phyloP scores from a whole-genome alignment of 441 rosid genomes.

The Isatis lusitanica region DNA sequence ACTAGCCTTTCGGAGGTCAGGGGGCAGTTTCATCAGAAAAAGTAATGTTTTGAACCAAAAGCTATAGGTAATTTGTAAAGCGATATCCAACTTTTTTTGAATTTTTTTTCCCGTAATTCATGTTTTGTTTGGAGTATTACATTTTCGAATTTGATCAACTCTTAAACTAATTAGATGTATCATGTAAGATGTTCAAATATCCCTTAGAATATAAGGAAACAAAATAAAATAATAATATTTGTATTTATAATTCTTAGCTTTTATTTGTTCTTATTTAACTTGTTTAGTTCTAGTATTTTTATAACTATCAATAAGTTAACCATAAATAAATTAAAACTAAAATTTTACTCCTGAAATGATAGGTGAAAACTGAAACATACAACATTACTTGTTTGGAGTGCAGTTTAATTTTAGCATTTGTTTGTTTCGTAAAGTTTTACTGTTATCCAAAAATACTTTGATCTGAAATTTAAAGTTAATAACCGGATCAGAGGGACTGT shows the following conservation, averaged over 20 bases:
- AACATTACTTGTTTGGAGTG: too few relatives aligned
- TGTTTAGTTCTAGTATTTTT: too few relatives aligned
- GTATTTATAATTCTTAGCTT: too few relatives aligned
- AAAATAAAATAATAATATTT: too few relatives aligned
- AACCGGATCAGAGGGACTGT: too few relatives aligned
- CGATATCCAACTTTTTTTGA: neutral
- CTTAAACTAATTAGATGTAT: neutral
- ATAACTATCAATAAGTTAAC: too few relatives aligned
- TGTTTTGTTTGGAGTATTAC: neutral
- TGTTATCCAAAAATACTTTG: neutral
- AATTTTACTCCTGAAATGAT: too few relatives aligned
- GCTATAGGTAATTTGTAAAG: neutral
- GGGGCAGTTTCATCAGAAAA: neutral
- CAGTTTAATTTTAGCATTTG: neutral
- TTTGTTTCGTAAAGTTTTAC: neutral
- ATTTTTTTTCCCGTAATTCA: neutral
- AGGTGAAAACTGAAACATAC: too few relatives aligned
- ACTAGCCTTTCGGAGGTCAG: neutral
- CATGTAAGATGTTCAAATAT: neutral
- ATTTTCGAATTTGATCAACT: neutral
- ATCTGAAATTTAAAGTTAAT: too few relatives aligned
- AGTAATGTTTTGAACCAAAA: neutral
- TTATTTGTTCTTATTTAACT: too few relatives aligned
- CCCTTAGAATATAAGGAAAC: neutral
- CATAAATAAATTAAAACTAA: too few relatives aligned